Base-by-base conservation (phyloP, 139 green algal species). In the Coelastrella sp. region DNA sequence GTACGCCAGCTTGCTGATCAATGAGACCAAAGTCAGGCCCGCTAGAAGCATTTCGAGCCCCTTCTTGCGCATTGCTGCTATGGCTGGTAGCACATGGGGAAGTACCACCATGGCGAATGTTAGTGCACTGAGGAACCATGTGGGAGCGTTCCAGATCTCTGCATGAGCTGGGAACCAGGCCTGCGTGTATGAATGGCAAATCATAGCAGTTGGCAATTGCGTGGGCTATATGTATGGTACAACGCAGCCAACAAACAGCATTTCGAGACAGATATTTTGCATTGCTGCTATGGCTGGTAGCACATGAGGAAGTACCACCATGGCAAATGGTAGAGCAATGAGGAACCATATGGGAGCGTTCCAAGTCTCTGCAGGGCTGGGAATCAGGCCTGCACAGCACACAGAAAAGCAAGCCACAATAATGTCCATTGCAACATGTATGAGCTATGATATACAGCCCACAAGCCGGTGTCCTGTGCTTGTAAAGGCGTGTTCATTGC, bases 341-440 rank as follows among this genome's bases (percentile, higher is more conserved):
- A 91, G 87, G 87, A 91, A 91, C 87, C 87, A 91, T 47, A 78
- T 91, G 61, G 87, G 87, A 0, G 87, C 87, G 64, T 91, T 91
- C 87, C 87, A 91, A 64, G 87, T 87, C 87, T 91, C 87, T 56
- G 87, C 87, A 58, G 87, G 7, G 87, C 87, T 10, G 87, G 87
- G 87, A 91, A 91, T n/a, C n/a, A n/a, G n/a, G n/a, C n/a, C n/a
- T n/a, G n/a, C n/a, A n/a, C n/a, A n/a, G n/a, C n/a, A n/a, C n/a
- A n/a, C n/a, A n/a, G n/a, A n/a, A n/a, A n/a, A n/a, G n/a, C n/a
- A n/a, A n/a, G n/a, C n/a, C n/a, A n/a, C n/a, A n/a, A n/a, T n/a
- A n/a, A n/a, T n/a, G n/a, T n/a, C n/a, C n/a, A n/a, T n/a, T n/a
- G n/a, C n/a, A n/a, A n/a, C n/a, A n/a, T n/a, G n/a, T n/a, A n/a